Evolutionary conservation across 2,329 filamentous ascomycete genomes (phyloP), one percentile per base, ranked within the genome.

Genomic region (Elsinoe fawcettii): DNA sequence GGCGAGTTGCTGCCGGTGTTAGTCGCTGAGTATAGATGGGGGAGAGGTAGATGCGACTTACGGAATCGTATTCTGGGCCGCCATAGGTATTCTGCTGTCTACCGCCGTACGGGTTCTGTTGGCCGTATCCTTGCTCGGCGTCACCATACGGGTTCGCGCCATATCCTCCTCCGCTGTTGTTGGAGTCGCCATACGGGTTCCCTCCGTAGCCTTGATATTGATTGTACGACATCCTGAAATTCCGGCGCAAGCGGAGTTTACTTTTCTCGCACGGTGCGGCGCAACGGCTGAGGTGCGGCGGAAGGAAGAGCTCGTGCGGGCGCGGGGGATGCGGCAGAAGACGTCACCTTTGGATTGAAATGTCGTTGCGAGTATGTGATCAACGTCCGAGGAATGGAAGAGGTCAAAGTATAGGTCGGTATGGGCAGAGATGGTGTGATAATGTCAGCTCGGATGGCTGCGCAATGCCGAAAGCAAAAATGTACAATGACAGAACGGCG

Each of bases 141-240:
- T 49, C 22, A 53, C 70, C 71, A 56, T 75, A 74, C 7, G 72
- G 71, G 61, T 74, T 72, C 56, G 63, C 56, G 62, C 67, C 67
- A 60, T 63, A 61, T 14, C 65, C 60, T 56, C 70, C 69, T 44
- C 75, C 75, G 67, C 78, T 77, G 58, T 80, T 75, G 61, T 37
- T 37, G 3, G 78, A 74, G 68, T 87, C 86, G 60, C 79, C 75
- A 69, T 88, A 88, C 37, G 84, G 84, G 67, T 87, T 86, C 61
- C 74, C 74, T 61, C 73, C 69, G 63, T 78, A 77, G 58, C 80
- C 78, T 62, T 80, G 75, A 69, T 86, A 85, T 66, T 81, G 79
- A 59, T 70, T 70, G 74, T 83, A 80, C 63, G 82, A 82, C 83
- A 86, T 85, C 30, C 23, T 49, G 30, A n/a, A 5, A 14, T 4